Evolutionary conservation across 441 rosid genomes (phyloP).

Genomic region (Kokia cookei): DNA sequence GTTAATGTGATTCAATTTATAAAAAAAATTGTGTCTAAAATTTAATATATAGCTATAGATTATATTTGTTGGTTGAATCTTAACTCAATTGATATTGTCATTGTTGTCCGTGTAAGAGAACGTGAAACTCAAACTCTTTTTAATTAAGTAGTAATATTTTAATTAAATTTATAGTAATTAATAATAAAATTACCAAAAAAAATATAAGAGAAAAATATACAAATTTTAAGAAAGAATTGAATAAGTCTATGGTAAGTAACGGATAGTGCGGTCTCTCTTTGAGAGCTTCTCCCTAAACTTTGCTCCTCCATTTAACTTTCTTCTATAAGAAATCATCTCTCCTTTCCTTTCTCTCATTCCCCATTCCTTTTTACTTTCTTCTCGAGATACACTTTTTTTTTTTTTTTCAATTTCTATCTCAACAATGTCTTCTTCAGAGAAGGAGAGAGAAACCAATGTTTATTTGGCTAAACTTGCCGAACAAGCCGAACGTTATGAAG

Average conservation of each 20-base stretch:
- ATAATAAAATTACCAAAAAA: too few species aligned
- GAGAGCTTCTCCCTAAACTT: background rate
- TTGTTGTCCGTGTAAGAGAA: too few species aligned
- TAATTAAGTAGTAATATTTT: too few species aligned
- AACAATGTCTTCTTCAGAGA: slow-evolving; percentile 65
- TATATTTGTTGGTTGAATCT: too few species aligned
- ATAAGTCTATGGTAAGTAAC: background rate
- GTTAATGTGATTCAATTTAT: too few species aligned
- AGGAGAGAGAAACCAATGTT: slow-evolving; percentile 80
- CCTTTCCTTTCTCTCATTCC: background rate
- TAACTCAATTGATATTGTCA: too few species aligned
- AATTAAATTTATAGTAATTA: too few species aligned
- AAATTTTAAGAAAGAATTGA: background rate
- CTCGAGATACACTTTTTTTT: background rate
- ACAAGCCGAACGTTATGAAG: slow-evolving; percentile 97
- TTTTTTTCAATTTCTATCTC: background rate
- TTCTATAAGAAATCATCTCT: slow-evolving; percentile 6
- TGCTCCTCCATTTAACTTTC: background rate
- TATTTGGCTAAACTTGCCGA: slow-evolving; percentile 96
- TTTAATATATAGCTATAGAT: too few species aligned
- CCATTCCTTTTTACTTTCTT: background rate
- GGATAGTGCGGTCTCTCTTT: background rate
- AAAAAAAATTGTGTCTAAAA: too few species aligned
- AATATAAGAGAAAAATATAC: too few species aligned
- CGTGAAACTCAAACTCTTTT: too few species aligned